phyloP scores from a whole-genome alignment of 768 basidiomycete species.

The Crepidotus variabilis region DNA sequence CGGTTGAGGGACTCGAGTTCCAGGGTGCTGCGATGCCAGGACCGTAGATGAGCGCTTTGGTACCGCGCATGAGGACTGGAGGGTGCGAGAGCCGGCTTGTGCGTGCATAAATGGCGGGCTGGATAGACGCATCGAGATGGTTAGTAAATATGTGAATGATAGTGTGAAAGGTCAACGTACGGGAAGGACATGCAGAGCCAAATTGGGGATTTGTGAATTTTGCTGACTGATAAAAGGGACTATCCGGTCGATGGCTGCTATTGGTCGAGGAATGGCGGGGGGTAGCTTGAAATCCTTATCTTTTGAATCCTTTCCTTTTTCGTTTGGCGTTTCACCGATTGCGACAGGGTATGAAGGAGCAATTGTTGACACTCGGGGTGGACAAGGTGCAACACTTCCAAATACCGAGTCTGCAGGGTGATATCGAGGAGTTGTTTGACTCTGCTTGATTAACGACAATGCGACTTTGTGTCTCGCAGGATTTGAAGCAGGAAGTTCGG shows the following conservation, averaged over 20 bases:
- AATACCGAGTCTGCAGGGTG: slow-evolving; percentile 66
- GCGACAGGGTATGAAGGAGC: slow-evolving; percentile 65
- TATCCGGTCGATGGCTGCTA: slow-evolving; percentile 45
- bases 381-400: slow-evolving; percentile 51
- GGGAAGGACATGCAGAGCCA: slow-evolving; percentile 64
- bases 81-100: slow-evolving; percentile 66
- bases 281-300: slow-evolving; percentile 56
- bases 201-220: slow-evolving; percentile 58
- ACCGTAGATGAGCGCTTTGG: slow-evolving; percentile 45
- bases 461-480: slow-evolving; percentile 73
- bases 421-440: slow-evolving; percentile 60
- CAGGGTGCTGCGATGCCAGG: slow-evolving; percentile 47
- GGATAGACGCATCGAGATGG: neutral
- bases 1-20: slow-evolving; percentile 32
- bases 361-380: slow-evolving; percentile 59
- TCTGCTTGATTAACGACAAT: slow-evolving; percentile 59
- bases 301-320: slow-evolving; percentile 31
- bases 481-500: slow-evolving; percentile 44
- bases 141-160: neutral
- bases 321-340: slow-evolving; percentile 24
- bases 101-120: slow-evolving; percentile 56
- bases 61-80: slow-evolving; percentile 52
- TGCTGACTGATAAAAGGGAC: slow-evolving; percentile 65
- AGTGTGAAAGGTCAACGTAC: slow-evolving; percentile 37
- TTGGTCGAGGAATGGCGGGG: slow-evolving; percentile 38